Evolutionary conservation across 768 basidiomycete species (phyloP), one percentile per base, ranked within the genome.

Genomic region (Phanerodontia chrysosporium): DNA sequence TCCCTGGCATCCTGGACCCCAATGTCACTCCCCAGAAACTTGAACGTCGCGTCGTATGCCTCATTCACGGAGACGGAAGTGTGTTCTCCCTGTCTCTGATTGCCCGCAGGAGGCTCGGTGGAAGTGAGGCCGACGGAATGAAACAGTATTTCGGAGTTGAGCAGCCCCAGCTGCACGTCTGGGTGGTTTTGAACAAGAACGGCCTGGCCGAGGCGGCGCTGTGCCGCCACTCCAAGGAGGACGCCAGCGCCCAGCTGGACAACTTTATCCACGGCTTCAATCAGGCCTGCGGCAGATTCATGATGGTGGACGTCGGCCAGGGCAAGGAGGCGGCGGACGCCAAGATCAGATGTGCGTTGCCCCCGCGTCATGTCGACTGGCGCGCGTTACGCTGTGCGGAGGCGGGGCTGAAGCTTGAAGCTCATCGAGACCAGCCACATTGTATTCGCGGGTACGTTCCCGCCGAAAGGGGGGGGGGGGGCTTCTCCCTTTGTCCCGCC

Each of bases 281-380:
- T 69, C 83, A 86, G 70, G 84, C 87, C 12, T 74, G 81, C 14
- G 82, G 83, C 58, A 79, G 84, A 45, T 89, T 89, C 68, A 70
- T 81, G 53, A 83, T 90, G 73, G 77, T 87, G 30, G 88, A 90
- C 70, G 86, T 86, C 52, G 88, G 88, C 49, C 75, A 73, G 60
- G 83, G 78, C 51, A 90, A 90, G 72, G 88, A 90, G 75, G 85
- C 83, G 3, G 87, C 86, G 28, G 87, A 90, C 69, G 79, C 83
- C 45, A 90, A 90, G 72, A 81, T 90, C 68, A 87, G 86, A 78
- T 85, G 89, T 87, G 63, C 51, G 68, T n/a, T 57, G 32, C 32
- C 32, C 6, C 13, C 45, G 35, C 48, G 28, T 9, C 24, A 45
- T 35, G 32, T 35, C 32, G 32, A 6, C 39, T 42, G 39, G 32